phyloP scores from a whole-genome alignment of 2,329 filamentous ascomycete species.

The Esteya vermicola region DNA sequence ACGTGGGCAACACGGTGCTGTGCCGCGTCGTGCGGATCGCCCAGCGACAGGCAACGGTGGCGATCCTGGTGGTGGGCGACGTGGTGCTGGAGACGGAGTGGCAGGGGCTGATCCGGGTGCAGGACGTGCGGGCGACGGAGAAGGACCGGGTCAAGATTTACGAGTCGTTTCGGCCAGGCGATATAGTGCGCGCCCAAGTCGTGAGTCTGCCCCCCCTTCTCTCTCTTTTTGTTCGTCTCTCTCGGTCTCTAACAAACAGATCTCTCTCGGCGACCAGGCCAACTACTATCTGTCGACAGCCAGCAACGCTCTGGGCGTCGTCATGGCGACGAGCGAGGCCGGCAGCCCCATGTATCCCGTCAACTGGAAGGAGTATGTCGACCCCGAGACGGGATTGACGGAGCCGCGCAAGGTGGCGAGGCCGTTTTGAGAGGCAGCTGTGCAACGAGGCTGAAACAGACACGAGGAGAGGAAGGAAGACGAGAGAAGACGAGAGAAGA shows the following conservation, averaged over 20 bases:
- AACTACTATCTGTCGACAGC: conserved; percentile 94
- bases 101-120: conserved; percentile 70
- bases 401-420: conserved; percentile 90
- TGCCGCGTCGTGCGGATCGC: conserved; percentile 76
- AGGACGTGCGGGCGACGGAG: conserved; percentile 89
- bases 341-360: conserved; percentile 87
- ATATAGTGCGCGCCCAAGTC: conserved; percentile 77
- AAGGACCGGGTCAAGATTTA: conserved; percentile 89
- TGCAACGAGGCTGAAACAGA: too few species aligned
- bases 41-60: conserved; percentile 70
- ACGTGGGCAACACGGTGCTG: conserved; percentile 67
- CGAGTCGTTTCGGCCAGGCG: conserved; percentile 83
- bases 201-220: conserved; percentile 27
- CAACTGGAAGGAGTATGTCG: conserved; percentile 89
- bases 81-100: conserved; percentile 64
- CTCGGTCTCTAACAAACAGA: conserved; percentile 28
- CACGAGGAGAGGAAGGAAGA: too few species aligned
- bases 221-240: neutral
- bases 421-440: conserved; percentile 51
- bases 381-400: conserved; percentile 60
- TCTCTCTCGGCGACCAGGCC: conserved; percentile 81
- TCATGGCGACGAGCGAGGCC: conserved; percentile 78
- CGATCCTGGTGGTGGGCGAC: conserved; percentile 70
- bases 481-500: too few species aligned
- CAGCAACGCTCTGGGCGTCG: conserved; percentile 80